Evolutionary conservation across 345 rosid genomes (phyloP), one percentile per base, ranked within the genome.

Genomic region (Camelina neglecta): DNA sequence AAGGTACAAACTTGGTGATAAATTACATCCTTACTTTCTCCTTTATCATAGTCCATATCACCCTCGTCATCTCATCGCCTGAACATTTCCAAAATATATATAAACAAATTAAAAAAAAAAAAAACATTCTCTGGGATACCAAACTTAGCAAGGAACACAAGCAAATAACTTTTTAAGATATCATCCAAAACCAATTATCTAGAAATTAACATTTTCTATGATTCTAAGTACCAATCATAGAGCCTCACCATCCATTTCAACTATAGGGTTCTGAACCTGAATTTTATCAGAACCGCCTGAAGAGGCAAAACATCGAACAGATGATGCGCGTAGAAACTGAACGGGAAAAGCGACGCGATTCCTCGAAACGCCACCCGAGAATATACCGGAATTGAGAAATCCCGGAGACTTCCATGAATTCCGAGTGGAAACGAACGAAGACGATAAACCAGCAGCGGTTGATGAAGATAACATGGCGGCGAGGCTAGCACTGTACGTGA

Each of bases 1-100:
- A 61, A 20, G 23, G n/a, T 10, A 3, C 7, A 8, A 33, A 70
- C 29, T 38, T 35, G 24, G 26, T 15, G 21, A 51, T 65, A 29
- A 18, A 45, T 41, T 21, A 39, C 55, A 73, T 61, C 11, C 82
- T 31, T 76, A 95, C 97, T 84, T 90, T 92, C 13, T 95, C 93
- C 72, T 95, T 95, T 53, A 90, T 89, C 96, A 84, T 83, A 63
- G 63, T 79, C 96, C 99, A 92, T 53, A 95, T 95, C 48, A 95
- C 81, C 82, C 99, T 89, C 6, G 97, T 81, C 97, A 95, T 95
- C 78, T 95, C 99, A 83, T 95, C 99, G 54, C 99, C 99, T 78
- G 10, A 26, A 54, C 23, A 53, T 42, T 60, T 4, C 21, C 53
- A 60, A 35, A 60, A 50, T 16, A 41, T 6, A 69, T 6, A 26